Base-by-base conservation (phyloP, 192 early-diverging fungal species). In the Coemansia sp. region DNA sequence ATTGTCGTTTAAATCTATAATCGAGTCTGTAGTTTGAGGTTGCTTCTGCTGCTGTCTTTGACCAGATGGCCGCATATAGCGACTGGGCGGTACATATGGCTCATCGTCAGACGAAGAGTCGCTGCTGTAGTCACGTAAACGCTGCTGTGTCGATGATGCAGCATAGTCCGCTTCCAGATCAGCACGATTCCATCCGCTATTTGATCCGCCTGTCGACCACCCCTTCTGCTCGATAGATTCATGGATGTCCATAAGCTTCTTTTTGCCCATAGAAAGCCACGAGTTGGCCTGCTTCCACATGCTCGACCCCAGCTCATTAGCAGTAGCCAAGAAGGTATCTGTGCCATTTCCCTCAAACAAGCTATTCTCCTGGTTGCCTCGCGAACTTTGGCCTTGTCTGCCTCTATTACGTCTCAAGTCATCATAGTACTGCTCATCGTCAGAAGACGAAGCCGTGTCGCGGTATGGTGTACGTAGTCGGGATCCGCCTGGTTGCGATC, bases 211-310 rank as follows among this genome's bases (percentile, higher is more conserved):
- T 11, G 40, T 56, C 10, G 63, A 26, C 52, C 57, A 52, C 17
- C 59, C 49, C 49, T 64, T 63, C 15, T 79, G 65, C 51, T 56
- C 42, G 23, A 79, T 52, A 21, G 76, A 50, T 39, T 79, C 69
- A n/a, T 79, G 76, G 18, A 72, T 58, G 30, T 79, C 76, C 43
- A 62, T 68, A 26, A 79, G 53, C 46, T 79, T 79, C 56, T 79
- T 66, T 41, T 81, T 81, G 44, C 79, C 79, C 32, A 70, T 71
- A 15, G 69, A 58, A 57, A 81, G 71, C 69, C 69, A 69, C 51
- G 79, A 70, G 38, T 70, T 73, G 16, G 79, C 79, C 61, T 81
- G 74, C 51, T 75, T 70, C 64, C 69, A 70, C 50, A 81, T 60
- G 18, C 23, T 64, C 3, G 62, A 53, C 1, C 79, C 74, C 14